Evolutionary conservation across 208 protist genomes (phyloP), one percentile per base, ranked within the genome.

Genomic region (Leishmania guyanensis): DNA sequence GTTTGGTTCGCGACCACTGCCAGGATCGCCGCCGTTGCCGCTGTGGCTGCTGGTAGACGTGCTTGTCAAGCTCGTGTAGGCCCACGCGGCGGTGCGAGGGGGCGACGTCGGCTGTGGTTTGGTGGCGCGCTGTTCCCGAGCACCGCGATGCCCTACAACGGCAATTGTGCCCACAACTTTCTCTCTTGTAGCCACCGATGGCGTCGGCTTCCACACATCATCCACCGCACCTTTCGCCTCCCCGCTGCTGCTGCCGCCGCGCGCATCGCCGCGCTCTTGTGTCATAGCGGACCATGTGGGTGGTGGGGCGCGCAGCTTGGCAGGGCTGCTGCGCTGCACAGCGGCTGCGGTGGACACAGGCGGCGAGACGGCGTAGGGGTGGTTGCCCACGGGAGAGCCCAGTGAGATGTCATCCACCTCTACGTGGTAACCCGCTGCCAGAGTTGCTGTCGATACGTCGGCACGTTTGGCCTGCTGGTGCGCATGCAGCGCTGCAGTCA

Each of bases 31-130:
- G n/a, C 48, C 56, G 33, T 75, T 5, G 53, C 29, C 36, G 76
- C 75, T 73, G 58, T 84, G 74, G 5, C 54, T 77, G 51, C 82
- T 85, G 26, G 81, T 79, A 26, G 81, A 79, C 10, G 81, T 72
- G 81, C 81, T 84, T 5, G 81, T 84, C 29, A 84, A 43, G 69
- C 81, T 84, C 29, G 71, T 69, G 58, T 5, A 43, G 0, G 8
- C 75, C 80, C 80, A 84, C 80, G 22, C 29, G 22, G 50, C 29
- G 6, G 72, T 26, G 29, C 51, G 48, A 33, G 5, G 17, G n/a
- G 29, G 50, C 29, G 72, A 46, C 72, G n/a, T 76, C 72, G 51
- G 29, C 22, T 33, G 43, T 60, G 51, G 29, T n/a, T 56, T 5
- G 26, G 10, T 62, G 33, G 29, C 9, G 51, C 51, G 51, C 50